phyloP scores from a whole-genome alignment of 345 rosid species.

The Microthlaspi erraticum region DNA sequence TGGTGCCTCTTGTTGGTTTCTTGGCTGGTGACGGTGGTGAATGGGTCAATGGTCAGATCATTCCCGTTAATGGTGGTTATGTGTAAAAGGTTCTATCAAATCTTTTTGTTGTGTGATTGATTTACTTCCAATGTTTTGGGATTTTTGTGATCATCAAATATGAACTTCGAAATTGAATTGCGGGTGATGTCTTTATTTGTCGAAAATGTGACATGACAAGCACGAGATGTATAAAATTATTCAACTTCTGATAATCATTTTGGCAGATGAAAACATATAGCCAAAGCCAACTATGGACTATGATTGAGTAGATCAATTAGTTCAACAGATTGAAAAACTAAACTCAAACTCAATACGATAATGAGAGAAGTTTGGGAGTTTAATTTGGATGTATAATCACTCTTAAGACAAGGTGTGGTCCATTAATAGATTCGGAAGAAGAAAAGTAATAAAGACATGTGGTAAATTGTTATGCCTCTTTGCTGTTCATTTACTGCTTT shows the following conservation, averaged over 20 bases:
- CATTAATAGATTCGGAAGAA: too few relatives aligned
- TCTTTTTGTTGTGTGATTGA: constrained; percentile 28
- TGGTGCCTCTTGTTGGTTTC: constrained; percentile 43
- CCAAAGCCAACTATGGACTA: not conserved
- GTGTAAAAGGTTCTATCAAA: not conserved
- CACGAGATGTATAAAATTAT: not conserved
- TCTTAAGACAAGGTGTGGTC: not conserved
- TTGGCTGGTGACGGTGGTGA: too few relatives aligned
- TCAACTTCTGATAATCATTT: constrained; percentile 18
- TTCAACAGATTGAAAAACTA: not conserved
- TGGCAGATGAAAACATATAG: not conserved
- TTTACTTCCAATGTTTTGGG: constrained; percentile 23
- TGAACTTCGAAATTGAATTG: not conserved
- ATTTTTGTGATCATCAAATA: constrained; percentile 23
- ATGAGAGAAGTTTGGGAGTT: not conserved
- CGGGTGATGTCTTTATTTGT: not conserved
- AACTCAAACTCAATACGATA: too few relatives aligned
- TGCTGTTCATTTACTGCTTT: not conserved
- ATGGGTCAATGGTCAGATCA: too few relatives aligned
- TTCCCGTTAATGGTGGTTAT: too few relatives aligned
- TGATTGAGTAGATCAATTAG: not conserved
- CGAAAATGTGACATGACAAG: constrained; percentile 11
- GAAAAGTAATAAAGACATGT: too few relatives aligned
- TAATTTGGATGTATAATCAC: not conserved
- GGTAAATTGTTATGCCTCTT: not conserved